Conservation (phyloP, 2,329 filamentous ascomycete species). For the Tympanopsis confertula region DNA sequence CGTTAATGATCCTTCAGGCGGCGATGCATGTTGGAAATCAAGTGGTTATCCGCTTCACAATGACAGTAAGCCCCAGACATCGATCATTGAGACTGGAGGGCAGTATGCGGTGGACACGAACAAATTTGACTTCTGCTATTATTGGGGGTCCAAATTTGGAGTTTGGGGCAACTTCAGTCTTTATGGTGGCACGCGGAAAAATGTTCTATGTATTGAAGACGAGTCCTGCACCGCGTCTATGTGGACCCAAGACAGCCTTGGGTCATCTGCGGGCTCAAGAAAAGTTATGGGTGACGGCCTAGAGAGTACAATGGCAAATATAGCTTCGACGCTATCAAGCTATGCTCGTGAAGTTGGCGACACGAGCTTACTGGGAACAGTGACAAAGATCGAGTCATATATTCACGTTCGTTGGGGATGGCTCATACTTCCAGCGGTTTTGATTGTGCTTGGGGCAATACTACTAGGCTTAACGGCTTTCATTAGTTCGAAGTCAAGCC, state of each 20-base stretch:
- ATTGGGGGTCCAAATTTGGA: too few species aligned
- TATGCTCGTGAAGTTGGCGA: background rate
- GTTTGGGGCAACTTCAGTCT: too few species aligned
- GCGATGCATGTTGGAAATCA: too few species aligned
- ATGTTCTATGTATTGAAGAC: too few species aligned
- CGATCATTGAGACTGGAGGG: too few species aligned
- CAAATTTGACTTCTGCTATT: background rate
- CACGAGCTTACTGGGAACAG: background rate
- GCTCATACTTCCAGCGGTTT: background rate
- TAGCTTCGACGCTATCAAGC: background rate
- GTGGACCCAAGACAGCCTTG: background rate
- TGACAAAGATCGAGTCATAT: background rate
- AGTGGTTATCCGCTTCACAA: too few species aligned
- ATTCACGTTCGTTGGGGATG: background rate
- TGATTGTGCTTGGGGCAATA: background rate
- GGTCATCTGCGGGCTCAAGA: too few species aligned
- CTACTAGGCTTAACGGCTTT: background rate
- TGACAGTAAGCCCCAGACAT: background rate
- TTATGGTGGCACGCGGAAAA: too few species aligned
- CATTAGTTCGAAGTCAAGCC: background rate
- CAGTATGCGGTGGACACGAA: background rate
- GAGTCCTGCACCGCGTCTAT: background rate
- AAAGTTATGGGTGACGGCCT: too few species aligned
- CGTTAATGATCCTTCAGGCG: too few species aligned
- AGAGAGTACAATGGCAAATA: background rate